A percentile compares a stretch with the other conserved stretches of the same genome.
Evolutionary conservation across 768 basidiomycete genomes (phyloP).

Genomic region (Trametes punicea): DNA sequence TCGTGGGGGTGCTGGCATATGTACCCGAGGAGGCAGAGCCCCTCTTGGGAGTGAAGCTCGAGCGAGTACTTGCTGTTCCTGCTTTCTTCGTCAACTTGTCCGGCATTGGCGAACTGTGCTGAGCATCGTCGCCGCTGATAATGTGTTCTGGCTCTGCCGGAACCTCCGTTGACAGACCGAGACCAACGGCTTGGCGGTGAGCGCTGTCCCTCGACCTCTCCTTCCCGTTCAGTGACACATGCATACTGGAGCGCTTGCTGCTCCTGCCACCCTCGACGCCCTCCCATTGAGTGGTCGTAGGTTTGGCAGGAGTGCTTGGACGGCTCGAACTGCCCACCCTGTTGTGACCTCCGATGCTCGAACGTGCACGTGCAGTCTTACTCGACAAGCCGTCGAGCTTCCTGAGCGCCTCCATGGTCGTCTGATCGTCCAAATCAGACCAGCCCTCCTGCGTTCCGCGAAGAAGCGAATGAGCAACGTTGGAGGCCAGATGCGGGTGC

Average conservation of each 20-base stretch:
- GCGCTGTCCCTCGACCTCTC: slow-evolving; percentile 38
- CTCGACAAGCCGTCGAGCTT: slow-evolving; percentile 88
- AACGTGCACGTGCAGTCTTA: slow-evolving; percentile 71
- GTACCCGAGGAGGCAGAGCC: slow-evolving; percentile 88
- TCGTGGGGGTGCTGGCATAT: slow-evolving; percentile 70
- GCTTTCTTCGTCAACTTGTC: slow-evolving; percentile 72
- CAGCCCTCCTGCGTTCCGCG: slow-evolving; percentile 89
- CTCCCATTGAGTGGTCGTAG: slow-evolving; percentile 67
- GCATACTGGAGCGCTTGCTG: slow-evolving; percentile 32
- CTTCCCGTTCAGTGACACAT: slow-evolving; percentile 42
- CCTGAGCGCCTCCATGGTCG: slow-evolving; percentile 85
- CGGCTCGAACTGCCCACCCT: slow-evolving; percentile 54
- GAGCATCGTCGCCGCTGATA: slow-evolving; percentile 50
- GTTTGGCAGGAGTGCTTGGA: slow-evolving; percentile 69
- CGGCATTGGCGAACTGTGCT: slow-evolving; percentile 37
- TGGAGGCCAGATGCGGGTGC: slow-evolving; percentile 49
- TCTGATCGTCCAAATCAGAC: slow-evolving; percentile 84
- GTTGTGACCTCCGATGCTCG: slow-evolving; percentile 52
- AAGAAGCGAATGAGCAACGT: slow-evolving; percentile 80
- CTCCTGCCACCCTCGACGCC: slow-evolving; percentile 47
- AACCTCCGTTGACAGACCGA: slow-evolving; percentile 32
- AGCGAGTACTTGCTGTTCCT: slow-evolving; percentile 51
- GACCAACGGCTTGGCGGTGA: slow-evolving; percentile 38
- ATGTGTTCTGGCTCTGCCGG: slow-evolving; percentile 42
- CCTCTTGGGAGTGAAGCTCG: slow-evolving; percentile 82